Evolutionary conservation across 352 stramenopile species (phyloP).

Genomic region (Blastocystis sp.): DNA sequence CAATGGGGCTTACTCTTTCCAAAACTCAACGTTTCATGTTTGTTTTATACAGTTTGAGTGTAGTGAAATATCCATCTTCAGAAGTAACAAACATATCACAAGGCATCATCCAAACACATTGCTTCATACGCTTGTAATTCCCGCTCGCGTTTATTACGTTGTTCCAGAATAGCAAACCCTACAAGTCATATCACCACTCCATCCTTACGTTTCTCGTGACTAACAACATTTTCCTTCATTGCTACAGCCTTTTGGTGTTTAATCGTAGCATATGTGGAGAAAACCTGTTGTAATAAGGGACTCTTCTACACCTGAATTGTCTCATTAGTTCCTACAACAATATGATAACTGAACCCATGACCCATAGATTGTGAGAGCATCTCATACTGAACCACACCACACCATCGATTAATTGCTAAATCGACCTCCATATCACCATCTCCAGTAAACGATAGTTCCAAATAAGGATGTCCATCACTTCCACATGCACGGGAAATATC

Average conservation of each 20-base stretch:
- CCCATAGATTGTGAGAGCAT: neutral
- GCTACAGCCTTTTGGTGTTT: neutral
- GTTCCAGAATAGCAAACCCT: constrained; percentile 22
- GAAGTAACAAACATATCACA: constrained; percentile 23
- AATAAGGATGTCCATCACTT: neutral
- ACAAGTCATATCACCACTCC: neutral
- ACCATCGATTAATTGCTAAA: neutral
- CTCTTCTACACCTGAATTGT: neutral
- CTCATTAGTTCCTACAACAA: neutral
- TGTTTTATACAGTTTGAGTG: neutral
- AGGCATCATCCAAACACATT: constrained; percentile 35
- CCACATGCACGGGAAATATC: neutral
- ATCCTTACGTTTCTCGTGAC: constrained; percentile 10
- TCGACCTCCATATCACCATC: neutral
- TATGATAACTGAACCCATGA: neutral
- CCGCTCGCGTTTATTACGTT: neutral
- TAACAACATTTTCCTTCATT: neutral
- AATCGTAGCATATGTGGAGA: neutral
- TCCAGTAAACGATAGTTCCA: constrained; percentile 1
- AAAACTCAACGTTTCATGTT: constrained; percentile 38
- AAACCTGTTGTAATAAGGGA: neutral
- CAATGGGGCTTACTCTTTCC: constrained; percentile 58
- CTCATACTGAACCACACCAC: neutral
- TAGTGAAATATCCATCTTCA: neutral
- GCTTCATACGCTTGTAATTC: constrained; percentile 20